Conservation (phyloP, 1,284 basidiomycete genomes). For the Filobasidium uniguttulatum region DNA sequence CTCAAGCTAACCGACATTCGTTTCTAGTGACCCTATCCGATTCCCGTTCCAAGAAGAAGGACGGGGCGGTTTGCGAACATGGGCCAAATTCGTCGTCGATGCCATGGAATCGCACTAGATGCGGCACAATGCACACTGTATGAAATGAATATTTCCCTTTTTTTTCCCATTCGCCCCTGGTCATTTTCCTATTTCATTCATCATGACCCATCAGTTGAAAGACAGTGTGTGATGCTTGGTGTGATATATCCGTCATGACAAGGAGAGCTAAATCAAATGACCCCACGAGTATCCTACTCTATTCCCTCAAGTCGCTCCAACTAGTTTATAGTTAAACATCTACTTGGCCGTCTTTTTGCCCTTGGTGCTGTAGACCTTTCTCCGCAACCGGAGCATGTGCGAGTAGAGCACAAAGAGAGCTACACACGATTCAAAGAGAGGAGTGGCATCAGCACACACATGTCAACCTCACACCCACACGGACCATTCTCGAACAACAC, state of each 20-base stretch:
- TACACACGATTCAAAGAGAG: slow-evolving; percentile 24
- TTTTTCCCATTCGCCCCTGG: too few relatives aligned
- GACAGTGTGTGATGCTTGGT: too few relatives aligned
- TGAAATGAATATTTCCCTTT: too few relatives aligned
- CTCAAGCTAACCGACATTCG: neutral
- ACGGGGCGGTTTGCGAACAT: neutral
- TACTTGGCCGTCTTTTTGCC: neutral
- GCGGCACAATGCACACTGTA: too few relatives aligned
- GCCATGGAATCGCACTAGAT: too few relatives aligned
- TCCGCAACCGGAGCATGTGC: slow-evolving; percentile 73
- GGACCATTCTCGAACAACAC: slow-evolving; percentile 22
- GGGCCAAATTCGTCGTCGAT: neutral
- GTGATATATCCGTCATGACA: too few relatives aligned
- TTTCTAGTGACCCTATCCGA: neutral
- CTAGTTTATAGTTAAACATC: too few relatives aligned
- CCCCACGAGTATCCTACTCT: too few relatives aligned
- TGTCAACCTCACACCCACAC: neutral
- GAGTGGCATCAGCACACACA: slow-evolving; percentile 2
- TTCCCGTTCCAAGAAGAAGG: slow-evolving; percentile 1
- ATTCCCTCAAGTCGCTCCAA: too few relatives aligned
- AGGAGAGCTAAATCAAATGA: too few relatives aligned
- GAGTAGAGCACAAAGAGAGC: slow-evolving; percentile 76
- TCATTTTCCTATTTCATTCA: too few relatives aligned
- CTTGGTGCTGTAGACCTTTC: slow-evolving; percentile 52
- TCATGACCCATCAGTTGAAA: too few relatives aligned